Percentiles rank a stretch among this genome's conserved stretches.
These are phyloP conservation scores for Cucurbita ficifolia DNA, from an alignment of 306 rosid species.

Conservation along the genomic window DNA sequence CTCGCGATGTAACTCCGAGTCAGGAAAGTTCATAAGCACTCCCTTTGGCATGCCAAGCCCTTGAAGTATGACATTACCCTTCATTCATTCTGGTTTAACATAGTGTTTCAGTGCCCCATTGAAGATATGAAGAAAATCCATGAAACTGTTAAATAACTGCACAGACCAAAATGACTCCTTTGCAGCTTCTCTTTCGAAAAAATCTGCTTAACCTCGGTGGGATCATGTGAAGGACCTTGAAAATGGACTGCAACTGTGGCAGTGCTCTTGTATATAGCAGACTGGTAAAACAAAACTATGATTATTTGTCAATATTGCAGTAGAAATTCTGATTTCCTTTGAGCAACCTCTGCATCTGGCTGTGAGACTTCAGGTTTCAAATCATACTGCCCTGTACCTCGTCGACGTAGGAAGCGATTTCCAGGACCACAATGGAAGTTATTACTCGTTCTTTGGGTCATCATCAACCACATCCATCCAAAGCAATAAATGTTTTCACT, in stretches of 20 bases:
- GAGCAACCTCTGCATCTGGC: not conserved
- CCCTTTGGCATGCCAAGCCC: constrained; percentile 79
- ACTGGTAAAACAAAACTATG: not conserved
- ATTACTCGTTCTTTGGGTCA: not conserved
- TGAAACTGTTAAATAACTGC: not conserved
- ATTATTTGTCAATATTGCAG: not conserved
- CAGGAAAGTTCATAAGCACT: constrained; percentile 73
- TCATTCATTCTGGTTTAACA: constrained; percentile 86
- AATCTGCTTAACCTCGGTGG: not conserved
- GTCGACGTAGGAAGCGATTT: not conserved
- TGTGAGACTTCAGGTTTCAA: not conserved
- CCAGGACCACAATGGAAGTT: not conserved
- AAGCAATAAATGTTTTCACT: constrained; percentile 7
- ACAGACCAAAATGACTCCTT: not conserved
- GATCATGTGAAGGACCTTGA: not conserved
- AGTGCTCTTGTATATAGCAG: not conserved
- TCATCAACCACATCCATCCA: not conserved
- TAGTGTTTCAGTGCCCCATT: constrained; percentile 42
- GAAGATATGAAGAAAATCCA: not conserved
- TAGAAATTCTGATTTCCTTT: not conserved
- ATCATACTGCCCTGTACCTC: not conserved
- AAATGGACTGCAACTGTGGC: not conserved
- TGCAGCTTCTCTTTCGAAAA: not conserved
- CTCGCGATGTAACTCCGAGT: constrained; percentile 63
- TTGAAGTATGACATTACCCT: constrained; percentile 84